phyloP scores from a whole-genome alignment of 345 rosid species.

The Corchorus olitorius region DNA sequence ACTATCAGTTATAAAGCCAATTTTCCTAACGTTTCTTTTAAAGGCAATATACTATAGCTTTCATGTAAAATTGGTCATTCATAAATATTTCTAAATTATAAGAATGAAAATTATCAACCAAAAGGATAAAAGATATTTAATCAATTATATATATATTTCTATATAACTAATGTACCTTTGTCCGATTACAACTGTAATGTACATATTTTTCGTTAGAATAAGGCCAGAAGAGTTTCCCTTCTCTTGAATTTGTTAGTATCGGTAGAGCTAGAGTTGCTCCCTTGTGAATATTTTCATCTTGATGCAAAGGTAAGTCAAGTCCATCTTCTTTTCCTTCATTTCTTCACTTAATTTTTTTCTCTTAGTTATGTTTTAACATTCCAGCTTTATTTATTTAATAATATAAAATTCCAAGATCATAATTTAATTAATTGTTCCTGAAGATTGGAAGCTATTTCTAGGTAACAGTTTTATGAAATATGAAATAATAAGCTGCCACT shows the following conservation, averaged over 20 bases:
- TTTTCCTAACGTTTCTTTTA: too few species aligned
- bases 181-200: not conserved
- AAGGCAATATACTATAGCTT: too few species aligned
- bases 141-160: not conserved
- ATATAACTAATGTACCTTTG: not conserved
- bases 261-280: constrained; percentile 11
- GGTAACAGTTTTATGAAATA: not conserved
- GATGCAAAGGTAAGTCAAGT: not conserved
- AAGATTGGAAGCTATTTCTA: not conserved
- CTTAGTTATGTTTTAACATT: too few species aligned
- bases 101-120: too few species aligned
- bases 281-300: not conserved
- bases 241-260: constrained; percentile 12
- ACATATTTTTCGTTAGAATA: not conserved
- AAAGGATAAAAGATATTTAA: too few species aligned
- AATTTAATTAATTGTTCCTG: not conserved
- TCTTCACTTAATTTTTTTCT: not conserved
- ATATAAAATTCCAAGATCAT: not conserved
- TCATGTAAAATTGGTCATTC: too few species aligned
- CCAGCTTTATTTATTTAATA: too few species aligned
- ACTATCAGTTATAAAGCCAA: too few species aligned
- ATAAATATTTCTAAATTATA: too few species aligned
- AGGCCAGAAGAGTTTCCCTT: constrained; percentile 16
- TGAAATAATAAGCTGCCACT: not conserved
- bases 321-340: not conserved